Percentiles rank a stretch among this genome's conserved stretches.
These are phyloP conservation scores for Geranium brycei DNA, from an alignment of 345 rosid species.

Conservation along the genomic window DNA sequence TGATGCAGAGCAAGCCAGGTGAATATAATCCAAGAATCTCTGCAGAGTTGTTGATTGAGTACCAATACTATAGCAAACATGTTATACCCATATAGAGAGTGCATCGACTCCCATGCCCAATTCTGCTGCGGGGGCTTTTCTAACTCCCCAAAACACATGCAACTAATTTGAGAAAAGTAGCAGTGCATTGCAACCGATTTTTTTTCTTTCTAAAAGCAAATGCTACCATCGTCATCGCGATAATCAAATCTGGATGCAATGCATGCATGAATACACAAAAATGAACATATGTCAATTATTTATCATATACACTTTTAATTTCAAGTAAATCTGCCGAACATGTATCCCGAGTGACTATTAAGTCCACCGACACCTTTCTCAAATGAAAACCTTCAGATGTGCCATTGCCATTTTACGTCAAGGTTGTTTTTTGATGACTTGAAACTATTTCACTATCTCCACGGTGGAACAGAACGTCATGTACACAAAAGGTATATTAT, in stretches of 20 bases:
- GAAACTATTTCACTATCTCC: too few relatives aligned
- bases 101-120: conserved; percentile 44
- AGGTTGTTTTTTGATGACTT: too few relatives aligned
- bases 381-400: too few relatives aligned
- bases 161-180: conserved; percentile 17
- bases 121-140: conserved; percentile 43
- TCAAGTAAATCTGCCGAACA: neutral
- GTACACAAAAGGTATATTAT: too few relatives aligned
- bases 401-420: too few relatives aligned
- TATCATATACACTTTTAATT: neutral
- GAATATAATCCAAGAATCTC: conserved; percentile 60
- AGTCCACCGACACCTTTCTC: too few relatives aligned
- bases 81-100: conserved; percentile 43
- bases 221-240: conserved; percentile 18
- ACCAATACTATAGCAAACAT: conserved; percentile 41
- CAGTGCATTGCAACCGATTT: conserved; percentile 9
- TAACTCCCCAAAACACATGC: conserved; percentile 28
- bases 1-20: conserved; percentile 41
- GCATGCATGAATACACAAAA: conserved; percentile 11
- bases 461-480: too few relatives aligned
- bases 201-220: neutral
- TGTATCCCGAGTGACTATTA: too few relatives aligned
- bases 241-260: conserved; percentile 18
- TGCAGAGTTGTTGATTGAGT: conserved; percentile 57
- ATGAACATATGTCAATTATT: neutral